These are phyloP conservation scores for Talinum fruticosum DNA, from an alignment of 148 eudicot genomes.

Conservation along the genomic window DNA sequence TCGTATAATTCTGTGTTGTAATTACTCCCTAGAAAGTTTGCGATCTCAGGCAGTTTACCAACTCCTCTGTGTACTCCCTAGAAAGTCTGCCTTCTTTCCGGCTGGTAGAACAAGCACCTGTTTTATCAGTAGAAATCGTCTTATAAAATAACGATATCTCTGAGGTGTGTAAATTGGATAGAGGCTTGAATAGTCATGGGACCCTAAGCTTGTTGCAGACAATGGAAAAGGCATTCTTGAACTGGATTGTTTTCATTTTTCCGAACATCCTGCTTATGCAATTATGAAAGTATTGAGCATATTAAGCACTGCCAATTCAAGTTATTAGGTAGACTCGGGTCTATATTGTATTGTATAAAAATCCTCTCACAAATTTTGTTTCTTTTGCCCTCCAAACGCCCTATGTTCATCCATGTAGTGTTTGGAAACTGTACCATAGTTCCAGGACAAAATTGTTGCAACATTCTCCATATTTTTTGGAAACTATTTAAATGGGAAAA, in stretches of 20 bases:
- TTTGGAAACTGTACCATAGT: too few relatives aligned
- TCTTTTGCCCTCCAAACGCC: too few relatives aligned
- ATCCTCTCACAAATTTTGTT: too few relatives aligned
- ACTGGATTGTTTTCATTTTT: neutral
- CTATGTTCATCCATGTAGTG: too few relatives aligned
- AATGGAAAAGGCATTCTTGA: neutral
- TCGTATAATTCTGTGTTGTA: neutral
- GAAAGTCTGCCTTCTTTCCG: neutral
- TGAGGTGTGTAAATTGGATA: conserved; percentile 10
- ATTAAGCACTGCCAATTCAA: neutral
- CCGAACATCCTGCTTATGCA: neutral
- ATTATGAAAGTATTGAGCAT: neutral
- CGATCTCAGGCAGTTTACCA: neutral
- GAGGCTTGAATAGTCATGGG: neutral
- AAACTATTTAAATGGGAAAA: too few relatives aligned
- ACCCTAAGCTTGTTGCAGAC: neutral
- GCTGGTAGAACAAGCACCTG: neutral
- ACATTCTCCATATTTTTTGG: too few relatives aligned
- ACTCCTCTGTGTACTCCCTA: too few relatives aligned
- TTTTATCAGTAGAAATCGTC: neutral
- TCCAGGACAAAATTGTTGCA: too few relatives aligned
- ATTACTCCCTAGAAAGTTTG: neutral
- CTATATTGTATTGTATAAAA: too few relatives aligned
- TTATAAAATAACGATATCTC: neutral
- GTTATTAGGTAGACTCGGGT: too few relatives aligned